phyloP scores from a whole-genome alignment of 306 rosid species.

The Cucumis sativus region Cucumber_9930_V3 NC_026661.2:22290001-22290500 shows the following conservation, averaged over 20 bases:
- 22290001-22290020: background rate
- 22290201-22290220: background rate
- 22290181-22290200: background rate
- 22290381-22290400: conserved; percentile 66
- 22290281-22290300: conserved; percentile 10
- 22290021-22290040: background rate
- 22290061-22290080: background rate
- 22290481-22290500: no score
- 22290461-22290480: no score
- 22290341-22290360: conserved; percentile 40
- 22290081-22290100: background rate
- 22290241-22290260: background rate
- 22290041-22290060: background rate
- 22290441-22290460: no score
- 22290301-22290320: conserved; percentile 35
- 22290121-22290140: no score
- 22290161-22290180: background rate
- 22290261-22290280: background rate
- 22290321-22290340: conserved; percentile 32
- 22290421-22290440: background rate
- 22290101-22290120: background rate
- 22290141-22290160: background rate
- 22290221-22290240: background rate
- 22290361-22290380: conserved; percentile 67
- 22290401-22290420: background rate